Base-by-base conservation (phyloP, 202 grass and related monocot species). In the Carex sylvatica region DNA sequence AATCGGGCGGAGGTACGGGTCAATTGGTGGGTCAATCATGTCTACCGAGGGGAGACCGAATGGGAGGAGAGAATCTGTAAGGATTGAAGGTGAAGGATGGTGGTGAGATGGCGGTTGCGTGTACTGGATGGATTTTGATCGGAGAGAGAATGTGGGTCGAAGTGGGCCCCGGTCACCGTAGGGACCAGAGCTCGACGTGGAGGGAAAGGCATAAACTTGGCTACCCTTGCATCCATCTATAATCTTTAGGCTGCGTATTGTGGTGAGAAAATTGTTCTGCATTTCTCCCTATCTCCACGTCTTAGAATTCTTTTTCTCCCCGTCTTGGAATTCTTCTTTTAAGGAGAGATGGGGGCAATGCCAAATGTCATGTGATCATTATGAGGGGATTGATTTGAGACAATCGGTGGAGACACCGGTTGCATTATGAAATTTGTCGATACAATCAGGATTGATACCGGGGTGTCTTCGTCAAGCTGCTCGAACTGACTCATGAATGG, bases 211-310 rank as follows among this genome's bases (percentile, higher is more conserved):
- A 75, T 95, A 95, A 30, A 91, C 87, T 87, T 91, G 95, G 15
- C 80, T 84, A 20, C 89, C 85, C 55, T 95, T 93, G 86, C 93
- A 98, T 16, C 92, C 95, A 42, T 98, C 92, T 66, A 98, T 92
- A 68, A 98, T 84, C 84, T 98, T 98, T 10, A 98, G 64, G 86
- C 96, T 98, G 42, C 89, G 88, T 69, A 98, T 95, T 35, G 91
- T 93, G 19, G 96, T 98, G 77, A 98, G 60, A 77, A 98, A 95
- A 83, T 98, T 93, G 70, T 98, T 98, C 80, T 92, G 87, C 96
- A 95, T 95, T 83, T 76, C 78, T 33, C 16, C 35, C 70, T 68
- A 56, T 49, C 46, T 30, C 16, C 26, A 19, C 26, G 47, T 35
- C 16, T 5, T 81, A 4, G 18, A 46, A 65, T 80, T 64, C 36